phyloP scores from a whole-genome alignment of 1,284 basidiomycete genomes.

The Heterobasidion irregulare region DNA sequence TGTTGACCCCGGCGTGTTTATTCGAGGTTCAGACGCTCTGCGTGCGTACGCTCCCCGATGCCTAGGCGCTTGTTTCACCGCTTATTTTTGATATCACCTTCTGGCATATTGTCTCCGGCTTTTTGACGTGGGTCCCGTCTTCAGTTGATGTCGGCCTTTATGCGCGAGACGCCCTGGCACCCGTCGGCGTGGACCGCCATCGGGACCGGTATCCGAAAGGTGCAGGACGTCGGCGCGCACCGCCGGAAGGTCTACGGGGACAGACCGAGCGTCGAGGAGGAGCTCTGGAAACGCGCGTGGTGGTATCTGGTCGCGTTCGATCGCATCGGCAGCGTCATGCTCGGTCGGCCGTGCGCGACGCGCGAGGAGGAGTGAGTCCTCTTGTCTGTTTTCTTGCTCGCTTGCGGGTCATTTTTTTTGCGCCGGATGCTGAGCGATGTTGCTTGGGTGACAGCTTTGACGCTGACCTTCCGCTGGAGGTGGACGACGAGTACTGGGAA shows the following conservation, averaged over 20 bases:
- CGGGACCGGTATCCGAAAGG: conserved; percentile 36
- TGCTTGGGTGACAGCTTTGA: conserved; percentile 47
- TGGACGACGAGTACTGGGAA: conserved; percentile 85
- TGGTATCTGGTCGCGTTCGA: conserved; percentile 52
- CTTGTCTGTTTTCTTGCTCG: neutral
- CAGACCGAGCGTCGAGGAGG: conserved; percentile 30
- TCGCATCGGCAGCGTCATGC: conserved; percentile 50
- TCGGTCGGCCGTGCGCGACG: conserved; percentile 66
- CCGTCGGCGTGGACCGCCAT: conserved; percentile 31
- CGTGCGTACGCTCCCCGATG: conserved; percentile 13
- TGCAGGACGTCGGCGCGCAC: conserved; percentile 36
- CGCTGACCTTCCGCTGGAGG: conserved; percentile 69
- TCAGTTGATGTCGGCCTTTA: conserved; percentile 13
- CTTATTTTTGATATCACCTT: neutral
- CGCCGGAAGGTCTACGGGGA: conserved; percentile 25
- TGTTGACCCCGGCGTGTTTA: conserved; percentile 19
- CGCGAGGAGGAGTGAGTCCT: conserved; percentile 71
- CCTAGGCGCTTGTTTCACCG: neutral
- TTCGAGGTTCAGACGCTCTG: conserved; percentile 23
- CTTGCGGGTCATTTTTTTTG: neutral
- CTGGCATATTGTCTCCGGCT: neutral
- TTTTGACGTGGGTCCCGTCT: conserved; percentile 17
- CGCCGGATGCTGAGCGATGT: neutral
- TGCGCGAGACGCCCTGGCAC: conserved; percentile 12
- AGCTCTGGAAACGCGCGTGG: conserved; percentile 45